A percentile compares a stretch with the other conserved stretches of the same genome.
These are phyloP conservation scores for Zizania palustris DNA, from an alignment of 202 grass and related monocot genomes.

Conservation along the genomic window DNA sequence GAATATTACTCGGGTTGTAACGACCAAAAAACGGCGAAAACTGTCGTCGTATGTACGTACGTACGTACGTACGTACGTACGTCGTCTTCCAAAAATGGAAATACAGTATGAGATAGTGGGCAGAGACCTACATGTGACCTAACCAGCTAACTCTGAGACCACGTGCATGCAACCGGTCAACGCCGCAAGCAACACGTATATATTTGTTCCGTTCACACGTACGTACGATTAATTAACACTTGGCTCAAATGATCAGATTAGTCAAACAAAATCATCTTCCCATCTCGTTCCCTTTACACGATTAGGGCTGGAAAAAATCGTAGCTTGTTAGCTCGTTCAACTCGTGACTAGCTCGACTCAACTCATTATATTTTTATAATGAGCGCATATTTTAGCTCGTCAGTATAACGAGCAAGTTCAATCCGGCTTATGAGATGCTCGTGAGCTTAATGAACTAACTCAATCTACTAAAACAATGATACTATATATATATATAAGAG, in stretches of 20 bases:
- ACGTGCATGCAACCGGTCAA: neutral
- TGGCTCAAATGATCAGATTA: neutral
- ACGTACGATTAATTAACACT: neutral
- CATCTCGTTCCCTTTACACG: too few species aligned
- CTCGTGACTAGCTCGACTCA: too few species aligned
- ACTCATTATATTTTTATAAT: too few species aligned
- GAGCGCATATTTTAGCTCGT: too few species aligned
- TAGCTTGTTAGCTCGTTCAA: too few species aligned
- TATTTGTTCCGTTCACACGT: conserved; percentile 1
- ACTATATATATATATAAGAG: too few species aligned
- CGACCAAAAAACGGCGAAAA: neutral
- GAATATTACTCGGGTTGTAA: neutral
- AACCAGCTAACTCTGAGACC: neutral
- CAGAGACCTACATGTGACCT: neutral
- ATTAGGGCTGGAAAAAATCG: too few species aligned
- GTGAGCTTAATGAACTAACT: too few species aligned
- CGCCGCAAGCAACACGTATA: neutral
- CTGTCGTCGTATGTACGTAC: neutral
- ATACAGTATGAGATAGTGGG: too few species aligned
- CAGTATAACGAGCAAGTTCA: too few species aligned
- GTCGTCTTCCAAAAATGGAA: neutral
- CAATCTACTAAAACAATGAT: too few species aligned
- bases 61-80: neutral
- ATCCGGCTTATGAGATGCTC: too few species aligned
- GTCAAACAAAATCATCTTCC: neutral